These are phyloP conservation scores for Avicennia marina DNA, from an alignment of 257 asterid species.

Conservation along the genomic window DNA sequence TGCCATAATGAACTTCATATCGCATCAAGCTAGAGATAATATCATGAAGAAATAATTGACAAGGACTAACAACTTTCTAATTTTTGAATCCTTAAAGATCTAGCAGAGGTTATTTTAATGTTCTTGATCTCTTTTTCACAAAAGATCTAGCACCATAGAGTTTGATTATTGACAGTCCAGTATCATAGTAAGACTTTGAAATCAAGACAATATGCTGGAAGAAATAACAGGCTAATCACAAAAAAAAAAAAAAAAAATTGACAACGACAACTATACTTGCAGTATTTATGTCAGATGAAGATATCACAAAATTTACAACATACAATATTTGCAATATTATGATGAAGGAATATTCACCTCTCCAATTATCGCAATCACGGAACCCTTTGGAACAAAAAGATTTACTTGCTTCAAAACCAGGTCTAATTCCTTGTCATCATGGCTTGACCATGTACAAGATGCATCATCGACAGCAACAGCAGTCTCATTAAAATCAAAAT, in stretches of 20 bases:
- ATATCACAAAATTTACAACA: background rate
- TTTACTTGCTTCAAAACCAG: constrained; percentile 53
- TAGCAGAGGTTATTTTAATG: background rate
- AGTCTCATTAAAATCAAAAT: constrained; percentile 33
- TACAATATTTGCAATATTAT: constrained; percentile 2
- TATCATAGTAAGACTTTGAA: background rate
- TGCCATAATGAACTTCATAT: background rate
- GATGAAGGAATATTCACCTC: constrained; percentile 49
- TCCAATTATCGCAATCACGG: constrained; percentile 75
- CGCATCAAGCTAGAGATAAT: background rate
- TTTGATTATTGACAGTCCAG: background rate
- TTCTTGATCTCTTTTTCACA: background rate
- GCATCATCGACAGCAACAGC: constrained; percentile 60
- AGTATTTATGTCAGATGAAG: background rate
- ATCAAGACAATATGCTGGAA: background rate
- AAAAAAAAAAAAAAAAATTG: background rate
- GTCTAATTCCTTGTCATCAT: constrained; percentile 47
- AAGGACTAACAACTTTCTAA: background rate
- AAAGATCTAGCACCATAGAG: background rate
- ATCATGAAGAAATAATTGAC: background rate
- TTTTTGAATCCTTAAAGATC: background rate
- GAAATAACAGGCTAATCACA: background rate
- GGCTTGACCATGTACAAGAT: constrained; percentile 82
- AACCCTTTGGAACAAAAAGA: constrained; percentile 63
- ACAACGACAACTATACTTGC: background rate